Base-by-base conservation (phyloP, 75 land plant genomes). In the Cunninghamia lanceolata region DNA sequence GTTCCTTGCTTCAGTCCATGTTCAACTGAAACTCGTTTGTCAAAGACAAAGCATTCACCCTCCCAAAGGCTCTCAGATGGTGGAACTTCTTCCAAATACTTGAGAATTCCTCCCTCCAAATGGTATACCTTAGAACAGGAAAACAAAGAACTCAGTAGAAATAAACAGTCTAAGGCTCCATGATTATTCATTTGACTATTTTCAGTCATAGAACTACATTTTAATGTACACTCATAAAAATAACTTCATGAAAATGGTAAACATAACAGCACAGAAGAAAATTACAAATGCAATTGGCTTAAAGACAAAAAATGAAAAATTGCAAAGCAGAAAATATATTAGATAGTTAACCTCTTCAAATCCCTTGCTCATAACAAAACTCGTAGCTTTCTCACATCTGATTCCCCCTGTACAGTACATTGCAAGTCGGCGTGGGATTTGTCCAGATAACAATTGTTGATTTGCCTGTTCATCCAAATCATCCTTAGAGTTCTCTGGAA, bases 331-430 rank as follows among this genome's bases (percentile, higher is more conserved):
- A 10, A 2, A 80, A 25, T 28, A n/a, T 28, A 28, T 28, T n/a
- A 28, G 82, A 80, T 39, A 80, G n/a, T 80, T 79, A 84, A 98
- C 99, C 97, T 98, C 99, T 77, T 95, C 86, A 85, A 96, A 97
- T 9, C 99, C 99, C 86, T 94, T 94, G 88, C 91, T 87, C 45
- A 98, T 76, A 54, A 98, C 89, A 91, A 90, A 94, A 70, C 99
- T 94, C 9, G 99, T 93, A 71, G 99, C 99, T 88, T 98, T 98
- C 90, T 98, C 99, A 88, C 99, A 98, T 84, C 99, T 89, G 73
- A 98, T 98, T 43, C 99, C 99, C 86, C 99, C 99, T 36, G 99
- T 98, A 88, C 99, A 98, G 75, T 96, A 98, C 99, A 96, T 98
- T 19, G 99, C 99, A 71, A 98, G 91, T 19, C 94, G 92, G 17